Evolutionary conservation across 2,329 filamentous ascomycete genomes (phyloP), one percentile per base, ranked within the genome.

Genomic region (Huntiella bhutanensis): DNA sequence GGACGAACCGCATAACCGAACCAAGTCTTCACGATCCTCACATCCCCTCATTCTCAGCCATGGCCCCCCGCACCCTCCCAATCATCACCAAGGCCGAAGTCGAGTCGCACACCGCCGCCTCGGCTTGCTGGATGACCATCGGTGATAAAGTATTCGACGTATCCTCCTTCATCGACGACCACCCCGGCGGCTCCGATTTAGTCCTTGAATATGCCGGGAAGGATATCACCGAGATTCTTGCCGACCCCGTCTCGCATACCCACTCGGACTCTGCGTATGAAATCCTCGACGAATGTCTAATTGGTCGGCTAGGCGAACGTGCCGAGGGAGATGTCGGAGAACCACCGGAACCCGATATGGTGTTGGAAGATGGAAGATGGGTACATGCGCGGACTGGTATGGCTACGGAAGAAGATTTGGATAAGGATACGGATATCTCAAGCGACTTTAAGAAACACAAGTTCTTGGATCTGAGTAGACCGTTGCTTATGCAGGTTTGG

Each of bases 61-160:
- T 93, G 83, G 82, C 48, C 17, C 33, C 43, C 28, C 47, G 42
- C 28, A 86, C 76, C 42, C 75, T 96, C 43, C 88, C 88, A 48
- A 88, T 80, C 22, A 80, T 96, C 58, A 80, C 83, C 43, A 71
- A 71, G 54, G 74, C 80, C 54, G 83, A 98, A 60, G 77, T 98
- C 57, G 76, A 80, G 61, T 68, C 77, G 54, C 86, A 93, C 63
- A 88, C 82, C 60, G 79, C 75, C 41, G 66, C 67, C 43, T 75
- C 85, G 58, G 93, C 85, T 42, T 96, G 88, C 68, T 98, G 87
- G 68, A 87, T 98, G 55, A 91, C 83, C 3, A 70, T 95, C 46
- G 87, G 85, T 52, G 72, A 73, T 49, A 92, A 88, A 55, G 88
- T 98, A 55, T 98, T 86, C 70, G 88, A 98, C 67, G 73, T 98